Percentiles rank a stretch among this genome's conserved stretches.
These are phyloP conservation scores for Pythium dissotocum DNA, from an alignment of 352 stramenopile species.

Conservation along the genomic window DNA sequence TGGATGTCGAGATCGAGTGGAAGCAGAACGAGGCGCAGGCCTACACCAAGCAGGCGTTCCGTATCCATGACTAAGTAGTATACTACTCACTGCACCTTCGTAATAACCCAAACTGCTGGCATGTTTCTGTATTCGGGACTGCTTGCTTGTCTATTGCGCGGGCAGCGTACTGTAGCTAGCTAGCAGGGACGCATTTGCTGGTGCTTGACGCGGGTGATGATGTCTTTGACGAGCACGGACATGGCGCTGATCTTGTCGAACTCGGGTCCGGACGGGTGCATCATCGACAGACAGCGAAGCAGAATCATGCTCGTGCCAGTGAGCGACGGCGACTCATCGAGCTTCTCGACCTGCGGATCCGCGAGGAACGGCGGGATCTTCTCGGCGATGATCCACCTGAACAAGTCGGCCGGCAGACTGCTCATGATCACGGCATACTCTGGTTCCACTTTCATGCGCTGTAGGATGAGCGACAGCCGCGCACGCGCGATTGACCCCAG, in stretches of 20 bases:
- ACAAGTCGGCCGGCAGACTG: constrained; percentile 75
- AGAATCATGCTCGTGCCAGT: constrained; percentile 75
- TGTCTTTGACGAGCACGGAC: constrained; percentile 81
- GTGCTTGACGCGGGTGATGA: constrained; percentile 70
- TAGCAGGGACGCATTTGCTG: constrained; percentile 27
- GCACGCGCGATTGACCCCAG: constrained; percentile 72
- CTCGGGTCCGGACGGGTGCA: constrained; percentile 50
- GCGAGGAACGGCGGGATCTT: constrained; percentile 51
- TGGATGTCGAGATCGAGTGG: constrained; percentile 91
- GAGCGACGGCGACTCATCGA: constrained; percentile 73
- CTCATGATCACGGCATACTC: constrained; percentile 84
- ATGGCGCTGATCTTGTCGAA: constrained; percentile 76
- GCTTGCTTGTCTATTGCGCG: constrained; percentile 1
- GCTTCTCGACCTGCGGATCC: constrained; percentile 59
- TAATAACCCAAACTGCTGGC: background rate
- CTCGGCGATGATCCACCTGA: constrained; percentile 69
- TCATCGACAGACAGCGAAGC: constrained; percentile 56
- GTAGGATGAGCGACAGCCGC: constrained; percentile 69
- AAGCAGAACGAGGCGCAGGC: constrained; percentile 42
- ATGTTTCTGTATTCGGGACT: background rate
- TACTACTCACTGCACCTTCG: background rate
- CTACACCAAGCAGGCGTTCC: constrained; percentile 64
- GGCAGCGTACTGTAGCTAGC: background rate
- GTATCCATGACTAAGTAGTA: constrained; percentile 64
- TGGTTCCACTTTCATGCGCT: constrained; percentile 72